Evolutionary conservation across 768 basidiomycete genomes (phyloP).

Genomic region (Dioszegia aurantiaca): DNA sequence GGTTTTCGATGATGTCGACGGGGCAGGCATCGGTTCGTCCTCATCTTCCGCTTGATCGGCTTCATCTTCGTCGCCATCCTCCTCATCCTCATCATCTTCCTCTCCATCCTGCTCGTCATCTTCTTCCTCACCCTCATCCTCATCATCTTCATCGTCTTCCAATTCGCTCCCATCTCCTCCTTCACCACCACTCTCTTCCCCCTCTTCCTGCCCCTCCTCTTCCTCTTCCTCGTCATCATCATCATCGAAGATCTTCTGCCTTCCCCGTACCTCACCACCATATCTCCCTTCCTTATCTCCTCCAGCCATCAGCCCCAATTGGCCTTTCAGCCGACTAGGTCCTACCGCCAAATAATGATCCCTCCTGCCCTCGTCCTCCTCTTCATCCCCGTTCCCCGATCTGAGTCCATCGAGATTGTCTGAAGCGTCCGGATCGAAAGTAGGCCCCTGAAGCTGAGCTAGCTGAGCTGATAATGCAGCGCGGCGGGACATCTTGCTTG

Average conservation of each 20-base stretch:
- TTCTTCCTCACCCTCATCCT: slow-evolving; percentile 31
- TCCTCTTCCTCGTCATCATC: slow-evolving; percentile 41
- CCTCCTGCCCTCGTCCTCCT: slow-evolving; percentile 53
- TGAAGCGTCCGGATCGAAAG: slow-evolving; percentile 65
- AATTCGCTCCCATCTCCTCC: slow-evolving; percentile 40
- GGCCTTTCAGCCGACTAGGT: slow-evolving; percentile 69
- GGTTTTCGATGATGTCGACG: neutral
- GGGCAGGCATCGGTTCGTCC: neutral
- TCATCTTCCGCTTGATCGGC: slow-evolving; percentile 42
- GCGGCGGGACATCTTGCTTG: slow-evolving; percentile 31
- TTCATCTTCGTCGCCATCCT: slow-evolving; percentile 44
- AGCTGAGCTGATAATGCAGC: slow-evolving; percentile 65
- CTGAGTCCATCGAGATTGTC: slow-evolving; percentile 57
- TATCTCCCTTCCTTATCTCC: slow-evolving; percentile 73
- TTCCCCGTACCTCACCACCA: slow-evolving; percentile 64
- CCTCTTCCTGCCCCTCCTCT: slow-evolving; percentile 53
- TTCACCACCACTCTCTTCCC: slow-evolving; percentile 52
- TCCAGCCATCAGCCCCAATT: slow-evolving; percentile 55
- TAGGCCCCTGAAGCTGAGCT: slow-evolving; percentile 69
- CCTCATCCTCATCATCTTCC: slow-evolving; percentile 38
- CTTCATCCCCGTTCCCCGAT: neutral
- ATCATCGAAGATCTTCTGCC: slow-evolving; percentile 56
- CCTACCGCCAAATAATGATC: slow-evolving; percentile 85
- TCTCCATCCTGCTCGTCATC: slow-evolving; percentile 36
- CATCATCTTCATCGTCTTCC: slow-evolving; percentile 40